Conservation (phyloP, 129 eudicot species). For the Flaveria brownii region DNA sequence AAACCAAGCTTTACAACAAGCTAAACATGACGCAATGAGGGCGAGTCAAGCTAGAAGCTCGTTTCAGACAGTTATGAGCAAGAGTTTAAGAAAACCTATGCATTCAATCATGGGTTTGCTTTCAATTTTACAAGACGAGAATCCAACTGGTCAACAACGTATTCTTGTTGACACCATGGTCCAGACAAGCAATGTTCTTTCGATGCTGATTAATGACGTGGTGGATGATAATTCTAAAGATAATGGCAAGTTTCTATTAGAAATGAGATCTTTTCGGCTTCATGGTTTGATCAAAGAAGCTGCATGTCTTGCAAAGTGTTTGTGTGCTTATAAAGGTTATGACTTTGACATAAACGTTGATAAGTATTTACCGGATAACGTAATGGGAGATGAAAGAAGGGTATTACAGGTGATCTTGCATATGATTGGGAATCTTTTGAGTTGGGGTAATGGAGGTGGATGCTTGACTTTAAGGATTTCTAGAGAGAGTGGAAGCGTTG, state of each 20-base stretch:
- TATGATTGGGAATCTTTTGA: slow-evolving; percentile 67
- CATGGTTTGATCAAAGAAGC: slow-evolving; percentile 66
- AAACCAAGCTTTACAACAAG: slow-evolving; percentile 64
- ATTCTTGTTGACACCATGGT: slow-evolving; percentile 58
- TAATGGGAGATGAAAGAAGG: slow-evolving; percentile 74
- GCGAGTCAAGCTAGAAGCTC: slow-evolving; percentile 69
- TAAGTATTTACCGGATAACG: slow-evolving; percentile 53
- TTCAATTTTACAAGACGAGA: slow-evolving; percentile 59
- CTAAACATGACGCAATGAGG: slow-evolving; percentile 65
- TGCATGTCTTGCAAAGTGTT: slow-evolving; percentile 67
- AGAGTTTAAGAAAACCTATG: slow-evolving; percentile 69
- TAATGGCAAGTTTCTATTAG: slow-evolving; percentile 51
- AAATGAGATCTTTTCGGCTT: slow-evolving; percentile 50
- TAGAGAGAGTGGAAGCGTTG: slow-evolving; percentile 49
- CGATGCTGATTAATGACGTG: slow-evolving; percentile 60
- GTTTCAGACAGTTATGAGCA: slow-evolving; percentile 69
- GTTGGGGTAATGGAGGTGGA: slow-evolving; percentile 58
- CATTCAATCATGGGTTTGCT: slow-evolving; percentile 73
- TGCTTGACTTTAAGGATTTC: slow-evolving; percentile 43
- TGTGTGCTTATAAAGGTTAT: slow-evolving; percentile 54
- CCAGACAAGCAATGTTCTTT: slow-evolving; percentile 58
- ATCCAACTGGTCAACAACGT: slow-evolving; percentile 37
- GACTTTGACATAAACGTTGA: slow-evolving; percentile 52
- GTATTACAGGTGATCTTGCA: slow-evolving; percentile 77
- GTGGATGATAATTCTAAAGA: slow-evolving; percentile 63